These are phyloP conservation scores for Fraxinus quadrangulata DNA, from an alignment of 257 asterid genomes.

Conservation along the genomic window DNA sequence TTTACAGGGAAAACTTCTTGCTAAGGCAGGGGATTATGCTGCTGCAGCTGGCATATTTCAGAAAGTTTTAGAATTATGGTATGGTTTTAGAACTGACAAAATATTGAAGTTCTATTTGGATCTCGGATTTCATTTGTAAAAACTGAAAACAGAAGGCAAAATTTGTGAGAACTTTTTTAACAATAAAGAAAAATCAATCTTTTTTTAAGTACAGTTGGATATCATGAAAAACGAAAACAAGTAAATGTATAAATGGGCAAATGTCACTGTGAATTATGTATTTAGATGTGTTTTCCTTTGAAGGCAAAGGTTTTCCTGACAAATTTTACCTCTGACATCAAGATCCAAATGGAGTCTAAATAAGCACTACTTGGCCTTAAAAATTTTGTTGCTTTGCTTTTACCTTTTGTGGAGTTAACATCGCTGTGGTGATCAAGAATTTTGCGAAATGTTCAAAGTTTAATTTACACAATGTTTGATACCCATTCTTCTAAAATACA, in stretches of 20 bases:
- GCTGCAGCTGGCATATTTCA: conserved; percentile 81
- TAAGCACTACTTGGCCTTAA: neutral
- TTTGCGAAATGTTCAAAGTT: neutral
- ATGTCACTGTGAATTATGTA: neutral
- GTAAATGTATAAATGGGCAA: neutral
- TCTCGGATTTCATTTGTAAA: neutral
- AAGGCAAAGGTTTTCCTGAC: neutral
- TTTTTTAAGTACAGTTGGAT: neutral
- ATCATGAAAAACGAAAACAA: neutral
- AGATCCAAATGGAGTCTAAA: neutral
- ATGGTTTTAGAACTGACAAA: conserved; percentile 39
- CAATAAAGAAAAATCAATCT: neutral
- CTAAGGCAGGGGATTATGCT: conserved; percentile 82
- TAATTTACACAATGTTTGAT: too few relatives aligned
- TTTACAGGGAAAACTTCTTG: conserved; percentile 99
- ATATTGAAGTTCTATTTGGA: neutral
- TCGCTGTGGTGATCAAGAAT: neutral
- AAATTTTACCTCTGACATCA: neutral
- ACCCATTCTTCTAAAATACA: too few relatives aligned
- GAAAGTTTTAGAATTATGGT: conserved; percentile 82
- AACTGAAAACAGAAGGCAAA: neutral
- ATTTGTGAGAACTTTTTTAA: neutral
- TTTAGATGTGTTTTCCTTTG: neutral
- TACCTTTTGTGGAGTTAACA: neutral
- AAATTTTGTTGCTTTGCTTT: neutral